A percentile compares a stretch with the other conserved stretches of the same genome.
Conservation (phyloP, 257 asterid species). For the Mentha longifolia region DNA sequence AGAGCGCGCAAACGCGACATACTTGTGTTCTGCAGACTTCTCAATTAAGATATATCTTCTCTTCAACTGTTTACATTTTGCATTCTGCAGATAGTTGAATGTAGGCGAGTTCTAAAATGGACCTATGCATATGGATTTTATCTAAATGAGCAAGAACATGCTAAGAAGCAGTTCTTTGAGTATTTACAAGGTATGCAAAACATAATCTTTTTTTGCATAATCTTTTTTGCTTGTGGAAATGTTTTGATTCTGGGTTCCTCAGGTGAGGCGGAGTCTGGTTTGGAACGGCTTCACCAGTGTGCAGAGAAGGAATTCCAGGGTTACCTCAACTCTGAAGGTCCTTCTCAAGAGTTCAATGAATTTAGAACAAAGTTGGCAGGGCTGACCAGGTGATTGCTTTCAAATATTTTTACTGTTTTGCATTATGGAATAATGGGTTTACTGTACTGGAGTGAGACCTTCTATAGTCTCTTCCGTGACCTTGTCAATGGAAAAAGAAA, state of each 20-base stretch:
- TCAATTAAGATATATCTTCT: conserved; percentile 3
- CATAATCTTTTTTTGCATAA: conserved; percentile 23
- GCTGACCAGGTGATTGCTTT: conserved; percentile 69
- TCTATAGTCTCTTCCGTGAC: conserved; percentile 10
- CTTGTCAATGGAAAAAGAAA: not conserved
- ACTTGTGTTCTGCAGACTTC: conserved; percentile 24
- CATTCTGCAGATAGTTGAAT: conserved; percentile 82
- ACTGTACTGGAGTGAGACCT: not conserved
- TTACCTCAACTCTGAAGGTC: conserved; percentile 74
- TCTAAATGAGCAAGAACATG: conserved; percentile 75
- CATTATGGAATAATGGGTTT: conserved; percentile 1
- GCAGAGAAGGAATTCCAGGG: conserved; percentile 91
- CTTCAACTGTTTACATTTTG: conserved; percentile 30
- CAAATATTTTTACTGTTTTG: not conserved
- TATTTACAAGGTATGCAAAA: conserved; percentile 74
- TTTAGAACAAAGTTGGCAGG: conserved; percentile 96
- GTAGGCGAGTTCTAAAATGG: conserved; percentile 95
- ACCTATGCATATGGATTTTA: conserved; percentile 95
- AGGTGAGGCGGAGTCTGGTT: conserved; percentile 98
- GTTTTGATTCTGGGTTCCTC: conserved; percentile 32
- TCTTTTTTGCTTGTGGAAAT: conserved; percentile 7
- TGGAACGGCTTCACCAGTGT: conserved; percentile 97
- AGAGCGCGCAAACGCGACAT: not conserved
- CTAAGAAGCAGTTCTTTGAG: conserved; percentile 88
- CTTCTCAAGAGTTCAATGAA: conserved; percentile 77